These are phyloP conservation scores for Cladosporium sp. DNA, from an alignment of 2,329 filamentous ascomycete species.

Conservation along the genomic window DNA sequence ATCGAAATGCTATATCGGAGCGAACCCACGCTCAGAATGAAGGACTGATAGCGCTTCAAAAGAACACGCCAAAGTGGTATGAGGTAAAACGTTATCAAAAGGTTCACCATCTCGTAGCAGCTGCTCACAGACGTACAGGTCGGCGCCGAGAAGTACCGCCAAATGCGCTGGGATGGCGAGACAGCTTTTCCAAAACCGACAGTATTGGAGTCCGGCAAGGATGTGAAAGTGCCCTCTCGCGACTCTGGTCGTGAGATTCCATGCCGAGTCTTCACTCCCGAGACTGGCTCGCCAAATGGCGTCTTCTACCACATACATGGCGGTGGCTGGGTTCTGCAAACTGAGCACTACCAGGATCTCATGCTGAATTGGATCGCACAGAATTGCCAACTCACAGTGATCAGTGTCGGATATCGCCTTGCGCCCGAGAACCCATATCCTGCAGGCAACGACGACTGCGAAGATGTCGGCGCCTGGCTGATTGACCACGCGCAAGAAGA, in stretches of 20 bases:
- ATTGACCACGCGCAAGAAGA: slow-evolving; percentile 47
- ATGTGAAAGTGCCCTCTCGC: slow-evolving; percentile 53
- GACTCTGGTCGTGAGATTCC: slow-evolving; percentile 53
- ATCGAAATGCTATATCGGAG: slow-evolving; percentile 41
- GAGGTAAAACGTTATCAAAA: slow-evolving; percentile 41
- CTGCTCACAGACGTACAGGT: slow-evolving; percentile 37
- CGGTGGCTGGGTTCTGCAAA: slow-evolving; percentile 49
- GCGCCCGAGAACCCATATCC: slow-evolving; percentile 62
- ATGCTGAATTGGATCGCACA: slow-evolving; percentile 54
- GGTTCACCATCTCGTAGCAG: neutral
- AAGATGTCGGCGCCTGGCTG: slow-evolving; percentile 57
- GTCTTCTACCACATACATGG: slow-evolving; percentile 59
- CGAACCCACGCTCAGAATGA: slow-evolving; percentile 49
- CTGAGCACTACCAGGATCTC: slow-evolving; percentile 46
- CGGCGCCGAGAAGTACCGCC: slow-evolving; percentile 55
- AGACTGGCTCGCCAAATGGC: slow-evolving; percentile 41
- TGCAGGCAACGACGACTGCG: slow-evolving; percentile 56
- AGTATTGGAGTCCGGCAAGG: slow-evolving; percentile 48
- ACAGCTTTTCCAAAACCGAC: slow-evolving; percentile 51
- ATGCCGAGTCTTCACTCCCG: slow-evolving; percentile 54
- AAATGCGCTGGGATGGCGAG: slow-evolving; percentile 56
- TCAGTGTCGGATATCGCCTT: slow-evolving; percentile 60
- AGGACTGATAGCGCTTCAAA: slow-evolving; percentile 45
- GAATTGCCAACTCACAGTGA: slow-evolving; percentile 48
- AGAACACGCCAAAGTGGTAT: slow-evolving; percentile 51